Conservation (phyloP, 2,329 filamentous ascomycete genomes). For the Bipolaris cookei region DNA sequence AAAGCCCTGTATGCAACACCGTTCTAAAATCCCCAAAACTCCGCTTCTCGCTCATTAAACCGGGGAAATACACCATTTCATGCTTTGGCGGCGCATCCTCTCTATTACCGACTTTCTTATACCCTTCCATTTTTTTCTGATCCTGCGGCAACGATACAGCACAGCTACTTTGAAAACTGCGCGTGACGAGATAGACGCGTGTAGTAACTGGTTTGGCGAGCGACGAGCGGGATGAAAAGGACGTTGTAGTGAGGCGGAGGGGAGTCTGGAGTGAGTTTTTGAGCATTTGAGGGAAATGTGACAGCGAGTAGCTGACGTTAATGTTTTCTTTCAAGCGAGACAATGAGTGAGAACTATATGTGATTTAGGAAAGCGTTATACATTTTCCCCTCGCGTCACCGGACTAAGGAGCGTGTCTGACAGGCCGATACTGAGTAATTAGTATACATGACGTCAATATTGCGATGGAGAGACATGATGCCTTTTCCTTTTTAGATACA, state of each 20-base stretch:
- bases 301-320: background rate
- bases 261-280: conserved; percentile 28
- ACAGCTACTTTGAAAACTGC: background rate
- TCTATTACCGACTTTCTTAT: conserved; percentile 38
- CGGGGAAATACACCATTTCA: conserved; percentile 67
- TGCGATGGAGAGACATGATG: conserved; percentile 7
- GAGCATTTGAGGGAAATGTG: conserved; percentile 26
- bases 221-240: conserved; percentile 7
- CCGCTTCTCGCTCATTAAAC: conserved; percentile 61
- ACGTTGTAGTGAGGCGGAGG: background rate
- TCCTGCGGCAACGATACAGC: background rate
- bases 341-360: background rate
- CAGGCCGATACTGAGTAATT: background rate
- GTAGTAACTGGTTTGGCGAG: background rate
- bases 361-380: background rate
- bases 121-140: conserved; percentile 27
- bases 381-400: background rate
- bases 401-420: no score
- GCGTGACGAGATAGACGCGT: background rate
- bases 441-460: conserved; percentile 24
- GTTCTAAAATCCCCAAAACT: conserved; percentile 65
- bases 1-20: conserved; percentile 68
- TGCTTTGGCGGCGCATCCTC: conserved; percentile 39
- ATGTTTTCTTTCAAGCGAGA: background rate
- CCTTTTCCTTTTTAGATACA: background rate